Conservation (phyloP, 768 basidiomycete genomes). For the Leucogyrophana mollusca region DNA sequence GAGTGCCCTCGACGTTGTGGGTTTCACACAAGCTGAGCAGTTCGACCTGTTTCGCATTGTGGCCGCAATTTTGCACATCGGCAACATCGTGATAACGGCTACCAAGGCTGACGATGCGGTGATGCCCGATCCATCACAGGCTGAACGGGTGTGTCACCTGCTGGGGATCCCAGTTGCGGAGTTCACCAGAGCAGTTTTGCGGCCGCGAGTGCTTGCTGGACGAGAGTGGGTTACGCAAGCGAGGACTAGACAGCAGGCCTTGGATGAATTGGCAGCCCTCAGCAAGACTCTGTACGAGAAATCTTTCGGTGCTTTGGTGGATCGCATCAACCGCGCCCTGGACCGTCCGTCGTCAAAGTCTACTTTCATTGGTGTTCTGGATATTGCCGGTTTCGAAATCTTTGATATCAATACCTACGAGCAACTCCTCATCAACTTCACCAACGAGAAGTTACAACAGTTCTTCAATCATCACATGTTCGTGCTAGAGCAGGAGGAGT, state of each 20-base stretch:
- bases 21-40: slow-evolving; percentile 83
- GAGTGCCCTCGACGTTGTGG: slow-evolving; percentile 86
- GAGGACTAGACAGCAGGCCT: slow-evolving; percentile 85
- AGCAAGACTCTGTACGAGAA: slow-evolving; percentile 98
- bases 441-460: slow-evolving; percentile 98
- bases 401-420: slow-evolving; percentile 94
- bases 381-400: slow-evolving; percentile 99
- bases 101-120: slow-evolving; percentile 77
- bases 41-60: slow-evolving; percentile 92
- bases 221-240: slow-evolving; percentile 97
- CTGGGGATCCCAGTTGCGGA: slow-evolving; percentile 86
- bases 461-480: slow-evolving; percentile 99
- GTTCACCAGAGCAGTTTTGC: slow-evolving; percentile 84
- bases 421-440: slow-evolving; percentile 97
- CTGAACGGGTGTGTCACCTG: slow-evolving; percentile 86
- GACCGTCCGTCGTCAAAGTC: slow-evolving; percentile 91
- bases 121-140: slow-evolving; percentile 81
- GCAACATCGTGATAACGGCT: slow-evolving; percentile 83
- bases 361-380: slow-evolving; percentile 96
- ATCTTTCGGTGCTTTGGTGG: slow-evolving; percentile 90
- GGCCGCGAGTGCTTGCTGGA: slow-evolving; percentile 90
- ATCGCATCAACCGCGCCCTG: slow-evolving; percentile 90
- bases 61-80: slow-evolving; percentile 92
- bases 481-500: slow-evolving; percentile 98
- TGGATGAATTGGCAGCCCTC: slow-evolving; percentile 87